Evolutionary conservation across 495 filamentous ascomycete species (phyloP), one percentile per base, ranked within the genome.

Genomic region (Coniosporium apollinis): DNA sequence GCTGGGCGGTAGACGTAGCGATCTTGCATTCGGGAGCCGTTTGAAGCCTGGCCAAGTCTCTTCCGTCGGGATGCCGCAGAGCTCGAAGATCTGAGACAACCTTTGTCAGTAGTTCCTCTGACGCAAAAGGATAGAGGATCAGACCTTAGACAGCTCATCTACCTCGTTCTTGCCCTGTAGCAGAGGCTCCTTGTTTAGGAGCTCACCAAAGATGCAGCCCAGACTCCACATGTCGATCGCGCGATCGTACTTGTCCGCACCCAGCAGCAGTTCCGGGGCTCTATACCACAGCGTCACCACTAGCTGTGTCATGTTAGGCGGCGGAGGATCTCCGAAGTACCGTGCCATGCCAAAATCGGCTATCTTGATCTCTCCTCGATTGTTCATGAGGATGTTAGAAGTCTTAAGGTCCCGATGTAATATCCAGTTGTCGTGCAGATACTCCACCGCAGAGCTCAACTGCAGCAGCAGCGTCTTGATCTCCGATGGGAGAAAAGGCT

Each of bases 221-320:
- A 94, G 61, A 56, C 79, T 86, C 89, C 89, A 97, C 67, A 94
- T 76, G 58, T 97, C 89, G 39, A 97, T 66, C 43, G 79, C 73
- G 0, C 61, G 51, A 31, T 70, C 76, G 62, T 97, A 97, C 15
- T 65, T 67, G 24, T 70, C 67, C 1, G 82, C 67, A 18, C 89
- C 89, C 8, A 97, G 68, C 4, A 97, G 70, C 13, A 97, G 66
- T 53, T 96, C 89, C 0, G 89, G 89, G 0, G 83, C 67, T 19
- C 89, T 79, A 56, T 97, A 97, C 89, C 89, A 97, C 5, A 97
- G 74, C 4, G 89, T 97, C 14, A 96, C 89, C 41, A 97, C 87
- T 14, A 96, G 73, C 54, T 89, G 80, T 6, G 89, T 94, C 34
- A 96, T 66, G 30, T 87, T 81, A 0, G 75, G 72, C 4, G 76